These are phyloP conservation scores for Ophiostoma pallidulum DNA, from an alignment of 2,329 filamentous ascomycete genomes.

Conservation along the genomic window DNA sequence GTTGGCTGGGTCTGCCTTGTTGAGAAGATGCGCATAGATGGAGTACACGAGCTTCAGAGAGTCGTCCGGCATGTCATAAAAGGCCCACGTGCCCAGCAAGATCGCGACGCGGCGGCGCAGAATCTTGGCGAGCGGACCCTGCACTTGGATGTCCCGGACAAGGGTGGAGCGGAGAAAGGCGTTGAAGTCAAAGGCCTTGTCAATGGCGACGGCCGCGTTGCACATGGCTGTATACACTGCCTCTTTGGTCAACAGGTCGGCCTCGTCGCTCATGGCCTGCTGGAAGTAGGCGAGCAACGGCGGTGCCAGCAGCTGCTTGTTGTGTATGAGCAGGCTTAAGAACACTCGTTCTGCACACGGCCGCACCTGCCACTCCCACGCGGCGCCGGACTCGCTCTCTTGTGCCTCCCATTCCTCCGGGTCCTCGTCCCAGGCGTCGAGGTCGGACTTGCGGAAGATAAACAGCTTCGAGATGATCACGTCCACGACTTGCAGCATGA, in stretches of 20 bases:
- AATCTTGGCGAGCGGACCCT: constrained; percentile 59
- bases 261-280: constrained; percentile 55
- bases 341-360: constrained; percentile 92
- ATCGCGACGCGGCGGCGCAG: constrained; percentile 82
- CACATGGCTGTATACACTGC: constrained; percentile 92
- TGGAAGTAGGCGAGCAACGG: constrained; percentile 78
- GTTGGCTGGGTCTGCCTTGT: constrained; percentile 66
- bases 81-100: constrained; percentile 80
- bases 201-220: constrained; percentile 67
- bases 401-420: constrained; percentile 92
- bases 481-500: constrained; percentile 75
- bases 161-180: constrained; percentile 65
- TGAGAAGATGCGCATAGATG: constrained; percentile 79
- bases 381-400: constrained; percentile 74
- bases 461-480: constrained; percentile 81
- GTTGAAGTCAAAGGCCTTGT: constrained; percentile 73
- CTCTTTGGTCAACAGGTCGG: constrained; percentile 76
- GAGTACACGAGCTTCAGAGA: constrained; percentile 72
- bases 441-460: constrained; percentile 72
- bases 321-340: constrained; percentile 80
- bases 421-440: constrained; percentile 88
- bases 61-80: constrained; percentile 60
- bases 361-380: constrained; percentile 85
- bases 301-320: constrained; percentile 69
- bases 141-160: constrained; percentile 64